A percentile compares a stretch with the other conserved stretches of the same genome.
phyloP scores from a whole-genome alignment of 352 stramenopile genomes.

The Pythium sukuiense region DNA sequence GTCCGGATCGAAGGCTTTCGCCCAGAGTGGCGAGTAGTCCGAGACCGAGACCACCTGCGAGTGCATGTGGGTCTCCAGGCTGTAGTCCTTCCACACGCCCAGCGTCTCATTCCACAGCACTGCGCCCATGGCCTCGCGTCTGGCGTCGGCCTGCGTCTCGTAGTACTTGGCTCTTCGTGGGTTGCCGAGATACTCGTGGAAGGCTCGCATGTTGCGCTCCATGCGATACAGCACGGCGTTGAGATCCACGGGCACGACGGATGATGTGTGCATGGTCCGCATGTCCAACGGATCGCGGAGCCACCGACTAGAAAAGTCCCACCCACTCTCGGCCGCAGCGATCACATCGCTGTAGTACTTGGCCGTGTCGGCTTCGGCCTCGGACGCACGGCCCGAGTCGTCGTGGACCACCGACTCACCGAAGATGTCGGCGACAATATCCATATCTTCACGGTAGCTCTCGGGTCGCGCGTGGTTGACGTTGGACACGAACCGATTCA shows the following conservation, averaged over 20 bases:
- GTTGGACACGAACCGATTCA: constrained; percentile 83
- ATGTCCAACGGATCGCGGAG: constrained; percentile 59
- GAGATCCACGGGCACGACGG: constrained; percentile 81
- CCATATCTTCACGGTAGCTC: constrained; percentile 84
- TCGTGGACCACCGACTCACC: constrained; percentile 32
- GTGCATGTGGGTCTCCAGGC: constrained; percentile 47
- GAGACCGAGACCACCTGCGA: constrained; percentile 55
- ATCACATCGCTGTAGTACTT: constrained; percentile 86
- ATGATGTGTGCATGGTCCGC: constrained; percentile 67
- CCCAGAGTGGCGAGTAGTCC: constrained; percentile 81
- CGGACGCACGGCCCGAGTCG: constrained; percentile 34
- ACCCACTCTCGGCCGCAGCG: constrained; percentile 85
- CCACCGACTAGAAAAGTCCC: constrained; percentile 91
- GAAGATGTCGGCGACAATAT: constrained; percentile 65
- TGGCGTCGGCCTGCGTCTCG: constrained; percentile 35
- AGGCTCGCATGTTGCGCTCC: constrained; percentile 71
- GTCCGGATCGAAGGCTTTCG: constrained; percentile 52
- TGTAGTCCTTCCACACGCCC: constrained; percentile 73
- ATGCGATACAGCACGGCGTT: constrained; percentile 84
- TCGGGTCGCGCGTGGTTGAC: constrained; percentile 79
- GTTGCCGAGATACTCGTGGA: constrained; percentile 55
- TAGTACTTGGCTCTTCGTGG: constrained; percentile 47
- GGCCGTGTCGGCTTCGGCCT: constrained; percentile 53
- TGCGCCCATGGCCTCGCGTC: constrained; percentile 58
- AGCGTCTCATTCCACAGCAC: constrained; percentile 66